phyloP scores from a whole-genome alignment of 805 yeast species.

The Hanseniaspora clermontiae region DNA sequence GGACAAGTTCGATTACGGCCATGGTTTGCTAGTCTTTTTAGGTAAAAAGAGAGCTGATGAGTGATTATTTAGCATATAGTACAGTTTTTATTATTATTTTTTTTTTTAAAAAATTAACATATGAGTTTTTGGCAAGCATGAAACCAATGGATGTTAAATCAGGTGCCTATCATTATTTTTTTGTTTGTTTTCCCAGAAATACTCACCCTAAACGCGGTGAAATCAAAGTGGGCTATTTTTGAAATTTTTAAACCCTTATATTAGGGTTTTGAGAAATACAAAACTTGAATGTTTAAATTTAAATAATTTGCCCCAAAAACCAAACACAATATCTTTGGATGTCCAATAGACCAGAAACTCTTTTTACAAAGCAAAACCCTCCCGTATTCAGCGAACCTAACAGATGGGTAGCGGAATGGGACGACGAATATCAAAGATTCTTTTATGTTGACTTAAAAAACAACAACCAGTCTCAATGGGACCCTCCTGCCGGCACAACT shows the following conservation, averaged over 20 bases:
- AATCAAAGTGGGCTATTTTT: too few relatives aligned
- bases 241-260: too few relatives aligned
- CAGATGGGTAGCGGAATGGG: slow-evolving; percentile 67
- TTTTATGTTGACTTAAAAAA: slow-evolving; percentile 59
- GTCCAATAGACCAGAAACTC: background rate
- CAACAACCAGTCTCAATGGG: slow-evolving; percentile 82
- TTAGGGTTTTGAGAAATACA: too few relatives aligned
- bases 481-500: slow-evolving; percentile 53
- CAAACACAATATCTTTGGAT: background rate
- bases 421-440: slow-evolving; percentile 57
- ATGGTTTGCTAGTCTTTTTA: slow-evolving; percentile 35
- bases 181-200: too few relatives aligned
- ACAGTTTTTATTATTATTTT: background rate
- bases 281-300: too few relatives aligned
- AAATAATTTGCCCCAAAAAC: too few relatives aligned
- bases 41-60: background rate
- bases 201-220: too few relatives aligned
- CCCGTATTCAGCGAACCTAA: slow-evolving; percentile 48
- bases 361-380: slow-evolving; percentile 24
- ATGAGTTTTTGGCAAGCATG: too few relatives aligned
- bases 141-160: too few relatives aligned
- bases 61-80: background rate
- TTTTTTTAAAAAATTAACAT: background rate
- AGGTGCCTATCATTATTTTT: too few relatives aligned
- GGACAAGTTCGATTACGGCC: slow-evolving; percentile 51